Conservation (phyloP, 2,329 filamentous ascomycete species). For the Fusarium irregulare region DNA sequence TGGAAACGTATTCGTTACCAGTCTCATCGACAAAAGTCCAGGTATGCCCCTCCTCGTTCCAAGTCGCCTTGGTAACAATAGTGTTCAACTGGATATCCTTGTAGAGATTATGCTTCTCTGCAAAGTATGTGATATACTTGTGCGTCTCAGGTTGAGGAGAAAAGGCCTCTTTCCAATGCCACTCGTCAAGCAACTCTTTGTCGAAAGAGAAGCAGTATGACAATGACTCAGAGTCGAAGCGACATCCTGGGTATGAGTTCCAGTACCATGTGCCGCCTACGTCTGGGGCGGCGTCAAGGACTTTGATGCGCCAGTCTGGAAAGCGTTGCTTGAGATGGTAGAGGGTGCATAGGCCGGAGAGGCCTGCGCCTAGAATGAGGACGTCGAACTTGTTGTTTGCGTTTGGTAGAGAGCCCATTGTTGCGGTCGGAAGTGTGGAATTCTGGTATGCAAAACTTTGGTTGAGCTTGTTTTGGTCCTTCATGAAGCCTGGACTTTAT, state of each 20-base stretch:
- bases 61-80: conserved; percentile 1
- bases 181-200: conserved; percentile 33
- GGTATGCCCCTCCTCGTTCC: not conserved
- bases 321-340: conserved; percentile 53
- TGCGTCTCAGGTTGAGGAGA: conserved; percentile 52
- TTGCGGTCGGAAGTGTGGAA: not conserved
- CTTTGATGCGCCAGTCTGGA: conserved; percentile 35
- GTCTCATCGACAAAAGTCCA: conserved; percentile 22
- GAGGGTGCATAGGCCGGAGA: conserved; percentile 56
- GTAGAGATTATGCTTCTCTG: conserved; percentile 54
- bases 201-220: conserved; percentile 51
- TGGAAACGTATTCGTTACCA: not conserved
- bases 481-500: not conserved
- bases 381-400: conserved; percentile 26
- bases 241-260: conserved; percentile 46
- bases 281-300: conserved; percentile 33
- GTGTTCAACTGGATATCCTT: conserved; percentile 49
- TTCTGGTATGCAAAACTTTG: rapidly evolving
- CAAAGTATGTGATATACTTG: conserved; percentile 57
- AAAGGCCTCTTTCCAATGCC: conserved; percentile 53
- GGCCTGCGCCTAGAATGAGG: conserved; percentile 39
- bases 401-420: conserved; percentile 34
- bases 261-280: conserved; percentile 45
- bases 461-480: rapidly evolving
- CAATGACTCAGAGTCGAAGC: conserved; percentile 54